Evolutionary conservation across 108 stramenopile species (phyloP).

Genomic region (Epithemia pelagica): DNA sequence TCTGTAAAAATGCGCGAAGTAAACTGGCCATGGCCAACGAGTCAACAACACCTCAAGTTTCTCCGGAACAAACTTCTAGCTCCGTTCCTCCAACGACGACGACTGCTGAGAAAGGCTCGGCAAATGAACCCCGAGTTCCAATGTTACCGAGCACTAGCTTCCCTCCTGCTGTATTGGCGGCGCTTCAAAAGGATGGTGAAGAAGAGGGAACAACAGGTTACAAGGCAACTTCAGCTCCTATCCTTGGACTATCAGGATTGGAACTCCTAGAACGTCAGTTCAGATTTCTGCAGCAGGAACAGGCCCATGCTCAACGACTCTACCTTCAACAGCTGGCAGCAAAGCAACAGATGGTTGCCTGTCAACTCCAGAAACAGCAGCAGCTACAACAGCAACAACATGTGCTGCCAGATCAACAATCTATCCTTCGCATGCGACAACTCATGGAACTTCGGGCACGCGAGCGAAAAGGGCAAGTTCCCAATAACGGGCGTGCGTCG

Average conservation of each 20-base stretch:
- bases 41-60: background rate
- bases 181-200: background rate
- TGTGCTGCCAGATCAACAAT: background rate
- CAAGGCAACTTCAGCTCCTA: background rate
- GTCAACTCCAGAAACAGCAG: background rate
- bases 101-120: background rate
- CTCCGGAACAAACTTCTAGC: background rate
- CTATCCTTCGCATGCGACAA: slow-evolving; percentile 1
- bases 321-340: slow-evolving; percentile 1
- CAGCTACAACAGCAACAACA: background rate
- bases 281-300: background rate
- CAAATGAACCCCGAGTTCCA: background rate
- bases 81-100: background rate
- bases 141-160: background rate
- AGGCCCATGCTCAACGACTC: slow-evolving; percentile 2
- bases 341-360: background rate
- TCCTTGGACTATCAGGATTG: background rate
- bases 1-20: slow-evolving; percentile 40
- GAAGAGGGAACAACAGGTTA: background rate
- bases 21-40: slow-evolving; percentile 34
- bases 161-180: background rate
- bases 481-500: background rate
- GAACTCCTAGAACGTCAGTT: background rate
- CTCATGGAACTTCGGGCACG: background rate
- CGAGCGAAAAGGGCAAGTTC: background rate